phyloP scores from a whole-genome alignment of 179 eudicot genomes.

The Silene coronaria region DNA sequence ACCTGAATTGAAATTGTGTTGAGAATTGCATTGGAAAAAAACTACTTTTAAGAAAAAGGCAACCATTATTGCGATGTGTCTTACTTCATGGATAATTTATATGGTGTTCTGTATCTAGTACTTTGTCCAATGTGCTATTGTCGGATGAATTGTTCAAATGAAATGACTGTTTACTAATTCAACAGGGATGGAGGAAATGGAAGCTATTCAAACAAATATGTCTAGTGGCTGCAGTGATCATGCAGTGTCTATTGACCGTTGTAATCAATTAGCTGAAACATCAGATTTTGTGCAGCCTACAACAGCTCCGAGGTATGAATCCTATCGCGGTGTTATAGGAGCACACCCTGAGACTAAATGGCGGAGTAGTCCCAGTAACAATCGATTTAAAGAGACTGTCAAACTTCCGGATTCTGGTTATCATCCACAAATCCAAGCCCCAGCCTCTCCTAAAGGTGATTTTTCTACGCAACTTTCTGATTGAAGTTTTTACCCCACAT shows the following conservation, averaged over 20 bases:
- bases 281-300: neutral
- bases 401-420: slow-evolving; percentile 3
- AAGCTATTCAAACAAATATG: slow-evolving; percentile 14
- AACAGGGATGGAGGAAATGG: slow-evolving; percentile 17
- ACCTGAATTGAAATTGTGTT: no score
- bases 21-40: no score
- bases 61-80: no score
- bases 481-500: neutral
- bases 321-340: neutral
- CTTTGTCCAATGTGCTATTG: neutral
- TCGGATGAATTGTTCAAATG: neutral
- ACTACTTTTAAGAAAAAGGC: no score
- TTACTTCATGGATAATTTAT: neutral
- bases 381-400: slow-evolving; percentile 1
- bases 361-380: slow-evolving; percentile 9
- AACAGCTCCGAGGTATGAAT: neutral
- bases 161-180: neutral
- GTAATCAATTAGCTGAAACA: slow-evolving; percentile 12
- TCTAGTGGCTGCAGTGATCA: slow-evolving; percentile 4
- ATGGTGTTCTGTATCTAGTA: neutral
- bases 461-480: neutral
- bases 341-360: slow-evolving; percentile 2
- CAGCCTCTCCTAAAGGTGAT: slow-evolving; percentile 23
- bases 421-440: neutral
- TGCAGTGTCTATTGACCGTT: neutral